Evolutionary conservation across 228 moss, liverwort and hornwort species (phyloP).

Genomic region (Sphagnum fallax): DNA sequence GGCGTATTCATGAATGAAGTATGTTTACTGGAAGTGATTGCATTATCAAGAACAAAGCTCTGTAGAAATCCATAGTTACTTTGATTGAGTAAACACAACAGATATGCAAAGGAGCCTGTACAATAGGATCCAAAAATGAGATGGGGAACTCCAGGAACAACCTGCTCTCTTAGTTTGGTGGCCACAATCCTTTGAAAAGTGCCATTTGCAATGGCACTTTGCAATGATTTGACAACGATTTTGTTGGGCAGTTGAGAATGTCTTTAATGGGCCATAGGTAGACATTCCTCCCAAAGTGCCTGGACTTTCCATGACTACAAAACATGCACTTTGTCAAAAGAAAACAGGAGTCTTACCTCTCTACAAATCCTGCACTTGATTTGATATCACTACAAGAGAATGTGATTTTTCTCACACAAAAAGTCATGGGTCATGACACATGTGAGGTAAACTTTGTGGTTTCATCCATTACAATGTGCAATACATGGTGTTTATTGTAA

Average conservation of each 20-base stretch:
- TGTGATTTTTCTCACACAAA: too few relatives aligned
- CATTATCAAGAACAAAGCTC: not conserved
- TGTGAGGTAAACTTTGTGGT: too few relatives aligned
- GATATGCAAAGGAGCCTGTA: slow-evolving; percentile 19
- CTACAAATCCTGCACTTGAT: not conserved
- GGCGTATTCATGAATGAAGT: not conserved
- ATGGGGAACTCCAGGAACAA: slow-evolving; percentile 18
- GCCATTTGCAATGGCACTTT: not conserved
- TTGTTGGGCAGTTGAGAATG: not conserved
- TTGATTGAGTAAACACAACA: slow-evolving; percentile 13
- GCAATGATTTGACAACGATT: not conserved
- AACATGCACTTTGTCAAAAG: not conserved
- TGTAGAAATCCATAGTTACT: not conserved
- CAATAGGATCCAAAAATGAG: slow-evolving; percentile 24
- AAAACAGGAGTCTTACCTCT: not conserved
- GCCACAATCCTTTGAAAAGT: not conserved
- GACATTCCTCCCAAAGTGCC: too few relatives aligned
- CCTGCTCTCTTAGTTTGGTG: not conserved
- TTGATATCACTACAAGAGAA: too few relatives aligned
- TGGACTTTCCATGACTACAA: not conserved
- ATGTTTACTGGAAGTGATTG: not conserved
- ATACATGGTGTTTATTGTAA: too few relatives aligned
- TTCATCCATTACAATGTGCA: too few relatives aligned
- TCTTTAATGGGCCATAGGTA: not conserved
- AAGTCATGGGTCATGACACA: too few relatives aligned